Conservation (phyloP, 768 basidiomycete species). For the Daedaleopsis nitida region DNA sequence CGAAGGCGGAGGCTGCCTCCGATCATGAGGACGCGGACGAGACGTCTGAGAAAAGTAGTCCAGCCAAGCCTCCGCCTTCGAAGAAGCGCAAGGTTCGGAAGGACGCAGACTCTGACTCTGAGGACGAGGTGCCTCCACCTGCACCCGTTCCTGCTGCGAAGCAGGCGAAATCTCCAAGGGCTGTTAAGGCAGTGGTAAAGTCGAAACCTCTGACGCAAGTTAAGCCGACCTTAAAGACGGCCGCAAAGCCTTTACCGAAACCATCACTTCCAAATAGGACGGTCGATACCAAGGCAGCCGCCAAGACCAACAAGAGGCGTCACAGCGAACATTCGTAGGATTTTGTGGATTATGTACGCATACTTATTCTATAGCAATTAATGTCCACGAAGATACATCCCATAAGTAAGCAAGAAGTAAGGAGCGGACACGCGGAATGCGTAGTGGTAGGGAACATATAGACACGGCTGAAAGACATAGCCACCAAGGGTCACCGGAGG, state of each 20-base stretch:
- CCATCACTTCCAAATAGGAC: neutral
- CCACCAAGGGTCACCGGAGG: conserved; percentile 38
- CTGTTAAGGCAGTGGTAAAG: neutral
- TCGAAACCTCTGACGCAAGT: neutral
- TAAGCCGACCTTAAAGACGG: conserved; percentile 1
- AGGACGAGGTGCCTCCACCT: neutral
- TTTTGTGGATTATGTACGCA: neutral
- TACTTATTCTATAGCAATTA: conserved; percentile 14
- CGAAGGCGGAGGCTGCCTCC: conserved; percentile 14
- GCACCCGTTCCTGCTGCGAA: conserved; percentile 15
- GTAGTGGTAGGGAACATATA: conserved; percentile 2
- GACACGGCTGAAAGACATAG: neutral
- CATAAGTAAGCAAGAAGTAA: conserved; percentile 14
- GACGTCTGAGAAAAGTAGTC: neutral
- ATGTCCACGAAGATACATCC: conserved; percentile 20
- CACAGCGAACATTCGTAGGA: conserved; percentile 6
- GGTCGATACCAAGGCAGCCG: neutral
- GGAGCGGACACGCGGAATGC: conserved; percentile 8
- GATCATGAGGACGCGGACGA: neutral
- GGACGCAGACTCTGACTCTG: neutral
- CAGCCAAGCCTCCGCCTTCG: conserved; percentile 3
- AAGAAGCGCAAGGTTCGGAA: conserved; percentile 27
- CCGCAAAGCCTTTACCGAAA: neutral
- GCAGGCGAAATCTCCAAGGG: conserved; percentile 20
- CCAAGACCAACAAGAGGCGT: conserved; percentile 11